A percentile compares a stretch with the other conserved stretches of the same genome.
Conservation (phyloP, 2,329 filamentous ascomycete genomes). For the Talaromyces sp. region DNA sequence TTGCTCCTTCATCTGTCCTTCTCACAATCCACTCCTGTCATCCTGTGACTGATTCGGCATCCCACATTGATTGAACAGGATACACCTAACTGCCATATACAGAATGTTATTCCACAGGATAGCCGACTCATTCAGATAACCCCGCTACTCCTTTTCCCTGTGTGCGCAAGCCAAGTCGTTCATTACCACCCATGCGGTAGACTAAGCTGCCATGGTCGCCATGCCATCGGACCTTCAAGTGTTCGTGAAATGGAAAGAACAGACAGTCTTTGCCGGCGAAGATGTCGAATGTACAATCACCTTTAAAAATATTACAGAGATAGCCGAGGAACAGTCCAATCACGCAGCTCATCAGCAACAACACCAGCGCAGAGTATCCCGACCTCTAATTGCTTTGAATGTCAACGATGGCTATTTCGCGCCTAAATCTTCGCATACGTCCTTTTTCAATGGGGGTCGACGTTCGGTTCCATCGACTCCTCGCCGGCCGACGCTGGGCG, state of each 20-base stretch:
- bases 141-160: conserved; percentile 16
- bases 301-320: conserved; percentile 74
- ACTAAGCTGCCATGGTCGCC: conserved; percentile 25
- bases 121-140: conserved; percentile 14
- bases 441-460: conserved; percentile 33
- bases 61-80: conserved; percentile 3
- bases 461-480: conserved; percentile 33
- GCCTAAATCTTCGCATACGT: conserved; percentile 31
- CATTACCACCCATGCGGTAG: conserved; percentile 29
- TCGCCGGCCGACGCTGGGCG: conserved; percentile 24
- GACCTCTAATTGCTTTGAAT: conserved; percentile 28
- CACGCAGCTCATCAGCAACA: conserved; percentile 23
- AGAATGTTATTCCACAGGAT: conserved; percentile 23
- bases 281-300: conserved; percentile 93
- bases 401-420: conserved; percentile 37
- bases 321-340: conserved; percentile 27
- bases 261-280: conserved; percentile 94
- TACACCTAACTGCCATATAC: conserved; percentile 18
- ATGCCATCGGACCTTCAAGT: conserved; percentile 77
- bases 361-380: conserved; percentile 36
- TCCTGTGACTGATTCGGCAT: not conserved
- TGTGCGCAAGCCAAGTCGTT: conserved; percentile 17
- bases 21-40: not conserved
- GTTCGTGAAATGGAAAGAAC: conserved; percentile 90
- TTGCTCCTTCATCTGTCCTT: not conserved